Evolutionary conservation across 306 rosid genomes (phyloP).

Genomic region (Cicer judaicum): DNA sequence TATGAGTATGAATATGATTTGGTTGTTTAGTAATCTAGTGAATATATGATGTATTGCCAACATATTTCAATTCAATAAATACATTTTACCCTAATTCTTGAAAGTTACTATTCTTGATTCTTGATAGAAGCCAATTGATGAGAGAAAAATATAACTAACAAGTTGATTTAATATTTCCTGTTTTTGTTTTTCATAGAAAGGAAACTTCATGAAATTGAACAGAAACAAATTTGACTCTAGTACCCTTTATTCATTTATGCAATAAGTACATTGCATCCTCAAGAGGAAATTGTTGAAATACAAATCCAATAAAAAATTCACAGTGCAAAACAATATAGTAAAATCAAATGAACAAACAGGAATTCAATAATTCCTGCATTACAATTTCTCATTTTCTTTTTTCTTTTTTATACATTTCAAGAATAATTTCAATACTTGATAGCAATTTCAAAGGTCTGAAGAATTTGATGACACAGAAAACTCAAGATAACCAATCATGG

Average conservation of each 20-base stretch:
- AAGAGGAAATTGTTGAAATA: conserved; percentile 23
- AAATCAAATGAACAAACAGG: conserved; percentile 9
- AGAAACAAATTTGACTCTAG: background rate
- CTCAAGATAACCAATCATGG: conserved; percentile 35
- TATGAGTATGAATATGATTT: too few relatives aligned
- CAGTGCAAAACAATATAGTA: background rate
- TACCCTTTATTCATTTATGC: background rate
- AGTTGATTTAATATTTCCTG: background rate
- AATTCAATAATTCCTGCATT: conserved; percentile 8
- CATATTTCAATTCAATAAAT: too few relatives aligned
- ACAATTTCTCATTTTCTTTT: background rate
- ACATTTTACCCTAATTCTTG: too few relatives aligned
- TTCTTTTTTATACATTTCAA: conserved; percentile 8
- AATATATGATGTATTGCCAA: too few relatives aligned
- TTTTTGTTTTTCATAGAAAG: background rate
- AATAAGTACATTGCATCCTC: conserved; percentile 1
- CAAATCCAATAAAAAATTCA: conserved; percentile 1
- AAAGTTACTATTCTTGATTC: too few relatives aligned
- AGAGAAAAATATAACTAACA: too few relatives aligned
- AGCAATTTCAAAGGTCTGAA: conserved; percentile 25
- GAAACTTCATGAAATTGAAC: conserved; percentile 11
- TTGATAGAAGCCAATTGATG: too few relatives aligned
- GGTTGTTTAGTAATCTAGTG: too few relatives aligned
- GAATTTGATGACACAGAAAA: background rate
- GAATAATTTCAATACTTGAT: conserved; percentile 16